A percentile compares a stretch with the other conserved stretches of the same genome.
These are phyloP conservation scores for Yamadazyma olivae DNA, from an alignment of 805 yeast genomes.

Conservation along the genomic window DNA sequence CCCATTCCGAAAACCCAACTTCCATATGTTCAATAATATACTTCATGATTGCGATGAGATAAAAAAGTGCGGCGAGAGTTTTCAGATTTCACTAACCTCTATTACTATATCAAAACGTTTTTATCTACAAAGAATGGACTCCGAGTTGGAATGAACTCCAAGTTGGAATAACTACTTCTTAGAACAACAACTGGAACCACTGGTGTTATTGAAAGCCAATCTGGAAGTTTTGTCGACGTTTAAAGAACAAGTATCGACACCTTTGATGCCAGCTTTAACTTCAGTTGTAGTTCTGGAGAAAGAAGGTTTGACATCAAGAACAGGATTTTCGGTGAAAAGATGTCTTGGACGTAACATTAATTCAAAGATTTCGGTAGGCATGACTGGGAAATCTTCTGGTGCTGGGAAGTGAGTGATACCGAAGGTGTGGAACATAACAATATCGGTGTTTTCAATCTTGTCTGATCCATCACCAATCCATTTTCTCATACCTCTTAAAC, in stretches of 20 bases:
- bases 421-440: slow-evolving; percentile 75
- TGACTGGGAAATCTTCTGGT: slow-evolving; percentile 86
- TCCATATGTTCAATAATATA: slow-evolving; percentile 98
- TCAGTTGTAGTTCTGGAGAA: slow-evolving; percentile 39
- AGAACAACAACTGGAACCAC: slow-evolving; percentile 19
- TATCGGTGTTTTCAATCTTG: slow-evolving; percentile 62
- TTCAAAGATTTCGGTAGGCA: slow-evolving; percentile 83
- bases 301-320: slow-evolving; percentile 70
- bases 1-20: slow-evolving; percentile 96
- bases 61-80: background rate
- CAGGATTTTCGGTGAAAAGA: slow-evolving; percentile 76
- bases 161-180: slow-evolving; percentile 1
- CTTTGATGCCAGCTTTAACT: slow-evolving; percentile 32
- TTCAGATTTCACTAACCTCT: too few relatives aligned
- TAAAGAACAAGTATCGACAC: slow-evolving; percentile 34
- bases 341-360: slow-evolving; percentile 75
- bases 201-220: slow-evolving; percentile 33
- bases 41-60: slow-evolving; percentile 52
- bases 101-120: too few relatives aligned
- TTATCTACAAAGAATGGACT: background rate
- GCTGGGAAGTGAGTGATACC: slow-evolving; percentile 87
- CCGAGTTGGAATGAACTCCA: too few relatives aligned
- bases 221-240: slow-evolving; percentile 37
- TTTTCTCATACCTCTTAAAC: slow-evolving; percentile 59
- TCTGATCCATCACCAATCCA: slow-evolving; percentile 67